phyloP scores from a whole-genome alignment of 768 basidiomycete species.

The Russula sp. region DNA sequence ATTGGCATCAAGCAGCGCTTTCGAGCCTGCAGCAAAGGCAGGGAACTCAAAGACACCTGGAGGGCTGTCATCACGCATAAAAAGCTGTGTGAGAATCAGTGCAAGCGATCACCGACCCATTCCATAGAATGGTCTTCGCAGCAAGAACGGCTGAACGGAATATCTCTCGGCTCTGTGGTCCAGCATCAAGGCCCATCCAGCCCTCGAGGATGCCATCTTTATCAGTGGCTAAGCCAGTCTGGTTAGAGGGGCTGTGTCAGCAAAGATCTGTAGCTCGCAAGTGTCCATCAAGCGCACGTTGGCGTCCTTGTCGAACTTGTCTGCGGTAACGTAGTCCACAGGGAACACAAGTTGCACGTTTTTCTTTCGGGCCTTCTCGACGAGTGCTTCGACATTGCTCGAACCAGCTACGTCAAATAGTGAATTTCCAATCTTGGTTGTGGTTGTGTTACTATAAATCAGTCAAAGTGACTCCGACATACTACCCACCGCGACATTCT shows the following conservation, averaged over 20 bases:
- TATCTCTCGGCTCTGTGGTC: slow-evolving; percentile 72
- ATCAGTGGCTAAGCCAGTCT: slow-evolving; percentile 76
- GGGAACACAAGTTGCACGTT: slow-evolving; percentile 94
- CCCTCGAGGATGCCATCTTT: slow-evolving; percentile 82
- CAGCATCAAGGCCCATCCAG: slow-evolving; percentile 94
- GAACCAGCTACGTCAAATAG: slow-evolving; percentile 88
- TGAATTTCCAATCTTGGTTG: slow-evolving; percentile 78
- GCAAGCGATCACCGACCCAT: slow-evolving; percentile 50
- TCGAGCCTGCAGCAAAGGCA: slow-evolving; percentile 80
- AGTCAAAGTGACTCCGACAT: slow-evolving; percentile 4
- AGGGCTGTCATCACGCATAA: slow-evolving; percentile 46
- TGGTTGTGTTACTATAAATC: neutral
- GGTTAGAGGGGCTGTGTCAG: slow-evolving; percentile 4
- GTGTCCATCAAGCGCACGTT: slow-evolving; percentile 38
- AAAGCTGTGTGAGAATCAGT: neutral
- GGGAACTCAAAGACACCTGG: slow-evolving; percentile 98
- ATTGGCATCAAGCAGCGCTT: slow-evolving; percentile 73
- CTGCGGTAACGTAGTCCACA: slow-evolving; percentile 87
- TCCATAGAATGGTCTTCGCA: slow-evolving; percentile 96
- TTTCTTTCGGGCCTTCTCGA: slow-evolving; percentile 89
- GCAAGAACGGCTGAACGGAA: slow-evolving; percentile 76
- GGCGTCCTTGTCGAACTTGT: slow-evolving; percentile 93
- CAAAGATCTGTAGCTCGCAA: neutral
- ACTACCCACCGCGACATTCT: slow-evolving; percentile 57
- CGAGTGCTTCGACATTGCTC: slow-evolving; percentile 71